phyloP scores from a whole-genome alignment of 805 yeast species.

The Dipodascus albidus region DNA sequence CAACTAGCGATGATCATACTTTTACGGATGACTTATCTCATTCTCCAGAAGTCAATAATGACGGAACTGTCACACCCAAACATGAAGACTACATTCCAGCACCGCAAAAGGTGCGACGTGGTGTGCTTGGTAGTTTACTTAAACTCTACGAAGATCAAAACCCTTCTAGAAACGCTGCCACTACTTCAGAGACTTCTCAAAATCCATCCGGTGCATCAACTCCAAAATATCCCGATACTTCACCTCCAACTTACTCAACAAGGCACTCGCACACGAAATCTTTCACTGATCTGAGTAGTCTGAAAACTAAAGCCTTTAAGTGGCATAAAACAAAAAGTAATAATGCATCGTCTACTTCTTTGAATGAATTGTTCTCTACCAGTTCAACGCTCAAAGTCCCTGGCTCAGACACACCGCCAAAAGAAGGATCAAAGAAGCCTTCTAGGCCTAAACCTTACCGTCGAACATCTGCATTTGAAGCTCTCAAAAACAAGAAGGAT shows the following conservation, averaged over 20 bases:
- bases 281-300: neutral
- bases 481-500: neutral
- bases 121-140: conserved; percentile 71
- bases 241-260: neutral
- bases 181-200: neutral
- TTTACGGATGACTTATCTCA: neutral
- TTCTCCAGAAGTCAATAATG: neutral
- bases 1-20: neutral
- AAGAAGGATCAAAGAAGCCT: conserved; percentile 2
- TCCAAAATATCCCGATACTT: neutral
- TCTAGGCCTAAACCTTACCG: conserved; percentile 6
- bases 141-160: conserved; percentile 40
- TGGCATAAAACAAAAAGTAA: neutral
- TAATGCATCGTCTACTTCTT: conserved; percentile 13
- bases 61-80: neutral
- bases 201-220: conserved; percentile 3
- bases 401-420: conserved; percentile 6
- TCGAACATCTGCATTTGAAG: neutral
- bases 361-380: conserved; percentile 18
- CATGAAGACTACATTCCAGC: conserved; percentile 39
- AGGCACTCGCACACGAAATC: neutral
- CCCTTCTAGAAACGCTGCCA: conserved; percentile 3
- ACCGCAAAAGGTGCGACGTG: conserved; percentile 63
- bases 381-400: conserved; percentile 18
- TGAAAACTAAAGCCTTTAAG: neutral